Percentiles rank a stretch among this genome's conserved stretches.
Evolutionary conservation across 768 basidiomycete genomes (phyloP).

Genomic region (Mycena albidolilacea): DNA sequence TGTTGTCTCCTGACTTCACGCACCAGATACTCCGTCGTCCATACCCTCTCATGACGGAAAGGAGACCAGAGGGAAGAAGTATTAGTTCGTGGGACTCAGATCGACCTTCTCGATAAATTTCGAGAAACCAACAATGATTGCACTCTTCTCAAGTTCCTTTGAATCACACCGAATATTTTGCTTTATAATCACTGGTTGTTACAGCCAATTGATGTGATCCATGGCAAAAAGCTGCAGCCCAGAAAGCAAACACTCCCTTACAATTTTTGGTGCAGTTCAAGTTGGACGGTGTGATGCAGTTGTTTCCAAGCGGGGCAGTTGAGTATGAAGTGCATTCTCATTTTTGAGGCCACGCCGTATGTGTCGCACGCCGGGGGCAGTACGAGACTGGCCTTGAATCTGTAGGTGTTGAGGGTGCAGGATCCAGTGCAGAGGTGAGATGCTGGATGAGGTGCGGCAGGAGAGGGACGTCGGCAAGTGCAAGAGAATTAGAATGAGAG

Average conservation of each 20-base stretch:
- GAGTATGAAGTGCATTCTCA: not conserved
- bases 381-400: no score
- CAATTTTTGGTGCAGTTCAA: conserved; percentile 9
- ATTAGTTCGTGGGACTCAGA: not conserved
- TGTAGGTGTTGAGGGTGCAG: no score
- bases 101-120: conserved; percentile 10
- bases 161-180: not conserved
- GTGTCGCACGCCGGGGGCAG: no score
- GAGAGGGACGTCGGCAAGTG: no score
- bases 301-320: no score
- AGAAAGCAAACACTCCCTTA: no score
- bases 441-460: no score
- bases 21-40: conserved; percentile 10
- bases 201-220: conserved; percentile 1
- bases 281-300: not conserved
- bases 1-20: no score
- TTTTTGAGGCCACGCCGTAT: no score
- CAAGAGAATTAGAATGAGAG: no score
- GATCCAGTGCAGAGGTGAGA: no score
- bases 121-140: conserved; percentile 12
- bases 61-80: conserved; percentile 27
- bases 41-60: conserved; percentile 27
- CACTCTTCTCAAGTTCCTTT: not conserved
- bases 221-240: not conserved
- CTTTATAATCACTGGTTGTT: not conserved